Conservation (phyloP, 208 protist species). For the Herpetomonas samuelpessoai region DNA sequence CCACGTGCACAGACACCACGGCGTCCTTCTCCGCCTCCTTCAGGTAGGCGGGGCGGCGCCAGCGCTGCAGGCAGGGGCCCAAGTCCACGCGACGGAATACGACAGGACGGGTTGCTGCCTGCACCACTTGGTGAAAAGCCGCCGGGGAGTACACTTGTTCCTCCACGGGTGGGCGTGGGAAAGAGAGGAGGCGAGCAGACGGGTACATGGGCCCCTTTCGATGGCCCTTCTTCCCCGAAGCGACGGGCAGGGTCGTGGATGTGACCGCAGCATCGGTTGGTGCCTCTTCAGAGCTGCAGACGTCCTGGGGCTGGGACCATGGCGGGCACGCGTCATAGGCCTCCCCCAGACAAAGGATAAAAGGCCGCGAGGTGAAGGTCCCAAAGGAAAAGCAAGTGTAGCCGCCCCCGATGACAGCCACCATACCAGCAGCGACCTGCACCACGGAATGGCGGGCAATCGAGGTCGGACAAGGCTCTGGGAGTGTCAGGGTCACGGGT, state of each 20-base stretch:
- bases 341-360: slow-evolving; percentile 41
- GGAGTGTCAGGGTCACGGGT: slow-evolving; percentile 15
- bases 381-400: slow-evolving; percentile 92
- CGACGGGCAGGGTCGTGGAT: too few species aligned
- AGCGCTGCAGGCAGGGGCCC: slow-evolving; percentile 52
- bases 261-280: too few species aligned
- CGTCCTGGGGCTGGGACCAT: too few species aligned
- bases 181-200: slow-evolving; percentile 14
- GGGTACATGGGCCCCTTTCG: too few species aligned
- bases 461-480: not conserved
- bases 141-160: slow-evolving; percentile 34
- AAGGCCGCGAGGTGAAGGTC: slow-evolving; percentile 65
- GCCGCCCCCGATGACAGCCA: slow-evolving; percentile 74
- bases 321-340: slow-evolving; percentile 3
- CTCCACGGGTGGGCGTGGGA: slow-evolving; percentile 33
- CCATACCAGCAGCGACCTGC: slow-evolving; percentile 36
- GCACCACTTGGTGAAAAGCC: slow-evolving; percentile 32
- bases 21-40: slow-evolving; percentile 38
- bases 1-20: slow-evolving; percentile 80
- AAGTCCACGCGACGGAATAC: slow-evolving; percentile 66
- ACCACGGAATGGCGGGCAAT: not conserved
- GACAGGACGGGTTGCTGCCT: slow-evolving; percentile 33
- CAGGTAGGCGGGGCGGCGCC: slow-evolving; percentile 57
- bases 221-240: too few species aligned
- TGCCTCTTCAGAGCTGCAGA: too few species aligned